Base-by-base conservation (phyloP, 345 rosid species). In the Cardamine resedifolia region DNA sequence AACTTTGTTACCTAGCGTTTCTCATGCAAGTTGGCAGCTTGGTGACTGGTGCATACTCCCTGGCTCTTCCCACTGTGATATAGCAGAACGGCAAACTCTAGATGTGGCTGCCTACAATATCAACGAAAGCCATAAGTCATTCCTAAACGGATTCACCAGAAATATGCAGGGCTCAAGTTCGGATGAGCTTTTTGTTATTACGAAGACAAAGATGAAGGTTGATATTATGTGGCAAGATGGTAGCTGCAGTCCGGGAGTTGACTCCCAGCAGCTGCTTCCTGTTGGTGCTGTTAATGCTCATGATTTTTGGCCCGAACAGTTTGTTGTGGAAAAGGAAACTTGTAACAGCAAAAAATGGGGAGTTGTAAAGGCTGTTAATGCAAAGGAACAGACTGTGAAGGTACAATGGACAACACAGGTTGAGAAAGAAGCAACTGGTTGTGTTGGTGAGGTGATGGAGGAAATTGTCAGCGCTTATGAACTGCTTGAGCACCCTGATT, bases 211-310 rank as follows among this genome's bases (percentile, higher is more conserved):
- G 78, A 80, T 82, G 57, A 80, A 43, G 71, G 90, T 90, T 61
- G 94, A 88, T 81, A 85, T 95, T 51, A 57, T 74, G 71, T 95
- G 99, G 99, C 99, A 95, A 81, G 96, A 95, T 70, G 85, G 97
- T 50, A 76, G 79, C 72, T 78, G 77, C 71, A 82, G 83, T 10
- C 19, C 70, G 48, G 88, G 81, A 66, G 57, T 91, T 64, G 90
- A 87, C 58, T 82, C 96, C 10, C 83, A 74, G 66, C 80, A 82
- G 66, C 58, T 95, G 65, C 80, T 87, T 60, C 96, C 96, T 10
- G 64, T 90, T 58, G 83, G 84, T 34, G 70, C 74, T 71, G 74
- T 83, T 11, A 88, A 87, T 75, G 82, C 88, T 24, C 91, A 95
- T 61, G 97, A 91, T 19, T 91, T 95, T 84, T 90, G 88, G 96